phyloP scores from a whole-genome alignment of 306 rosid genomes.

The Prunus salicina region DNA sequence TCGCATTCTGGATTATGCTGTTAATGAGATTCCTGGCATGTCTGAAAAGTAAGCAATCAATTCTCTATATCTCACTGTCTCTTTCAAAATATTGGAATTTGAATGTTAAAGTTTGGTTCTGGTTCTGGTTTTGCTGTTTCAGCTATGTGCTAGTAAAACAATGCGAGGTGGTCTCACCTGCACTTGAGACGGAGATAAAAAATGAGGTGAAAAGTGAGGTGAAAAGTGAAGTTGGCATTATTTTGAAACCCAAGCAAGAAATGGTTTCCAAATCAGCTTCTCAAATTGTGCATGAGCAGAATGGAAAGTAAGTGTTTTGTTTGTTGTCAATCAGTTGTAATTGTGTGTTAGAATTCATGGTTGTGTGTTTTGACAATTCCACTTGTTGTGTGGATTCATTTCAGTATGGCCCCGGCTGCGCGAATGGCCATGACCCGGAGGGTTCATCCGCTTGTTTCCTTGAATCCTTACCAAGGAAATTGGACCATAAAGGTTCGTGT shows the following conservation, averaged over 20 bases:
- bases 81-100: not conserved
- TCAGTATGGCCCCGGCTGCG: slow-evolving; percentile 72
- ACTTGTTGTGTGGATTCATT: not conserved
- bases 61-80: not conserved
- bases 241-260: slow-evolving; percentile 71
- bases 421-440: slow-evolving; percentile 89
- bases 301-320: slow-evolving; percentile 50
- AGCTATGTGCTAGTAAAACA: slow-evolving; percentile 72
- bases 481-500: slow-evolving; percentile 96
- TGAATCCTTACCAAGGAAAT: slow-evolving; percentile 86
- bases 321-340: not conserved
- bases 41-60: slow-evolving; percentile 61
- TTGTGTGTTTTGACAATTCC: not conserved
- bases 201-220: slow-evolving; percentile 17
- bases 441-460: slow-evolving; percentile 81
- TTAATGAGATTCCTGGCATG: slow-evolving; percentile 68
- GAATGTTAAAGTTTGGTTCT: not conserved
- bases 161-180: slow-evolving; percentile 72
- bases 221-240: slow-evolving; percentile 40
- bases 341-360: not conserved
- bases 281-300: slow-evolving; percentile 82
- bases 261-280: slow-evolving; percentile 73
- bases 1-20: slow-evolving; percentile 61
- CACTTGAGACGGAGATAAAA: slow-evolving; percentile 57
- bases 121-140: not conserved